Evolutionary conservation across 805 yeast genomes (phyloP), one percentile per base, ranked within the genome.

Genomic region (Maudiozyma saulgeensis): DNA sequence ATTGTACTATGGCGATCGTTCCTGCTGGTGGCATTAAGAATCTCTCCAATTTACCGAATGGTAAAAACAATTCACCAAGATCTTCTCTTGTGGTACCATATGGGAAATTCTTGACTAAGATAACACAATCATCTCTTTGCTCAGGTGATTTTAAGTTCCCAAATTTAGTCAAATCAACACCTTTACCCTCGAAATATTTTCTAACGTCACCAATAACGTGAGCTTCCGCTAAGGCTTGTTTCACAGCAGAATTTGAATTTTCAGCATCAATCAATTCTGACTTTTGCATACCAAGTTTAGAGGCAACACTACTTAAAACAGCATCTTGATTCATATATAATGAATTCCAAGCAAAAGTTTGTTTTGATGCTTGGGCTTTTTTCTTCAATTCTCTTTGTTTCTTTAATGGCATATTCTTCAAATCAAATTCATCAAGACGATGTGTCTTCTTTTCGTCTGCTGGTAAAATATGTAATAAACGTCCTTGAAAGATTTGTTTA

Each of bases 191-290:
- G 66, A 93, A 93, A 68, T 81, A 93, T 57, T 80, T 79, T 61
- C 96, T 79, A 12, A 93, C 96, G 66, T 84, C 93, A 43, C 90
- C 93, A 60, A 93, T 82, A 16, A 90, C 96, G 61, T 89, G 93
- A 2, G 97, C 95, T 70, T 93, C 99, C 0, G 99, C 98, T 54
- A 93, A 76, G 0, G 99, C 98, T 68, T 90, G 98, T 63, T 90
- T 87, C 13, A 93, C 98, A 1, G 96, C 97, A 47, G 96, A 84
- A 51, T 76, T 81, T 7, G 95, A 77, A 55, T 82, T 87, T 57
- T 87, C 85, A 1, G 96, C 91, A 65, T 93, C 95, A 52, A 93
- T 78, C 60, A 93, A 75, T 50, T 88, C 87, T 7, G 93, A 75
- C 66, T 91, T 93, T 26, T 81, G 64, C 45, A 93, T 73, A 7